Conservation (phyloP, 148 eudicot genomes). For the Rhododendron henanense region DNA sequence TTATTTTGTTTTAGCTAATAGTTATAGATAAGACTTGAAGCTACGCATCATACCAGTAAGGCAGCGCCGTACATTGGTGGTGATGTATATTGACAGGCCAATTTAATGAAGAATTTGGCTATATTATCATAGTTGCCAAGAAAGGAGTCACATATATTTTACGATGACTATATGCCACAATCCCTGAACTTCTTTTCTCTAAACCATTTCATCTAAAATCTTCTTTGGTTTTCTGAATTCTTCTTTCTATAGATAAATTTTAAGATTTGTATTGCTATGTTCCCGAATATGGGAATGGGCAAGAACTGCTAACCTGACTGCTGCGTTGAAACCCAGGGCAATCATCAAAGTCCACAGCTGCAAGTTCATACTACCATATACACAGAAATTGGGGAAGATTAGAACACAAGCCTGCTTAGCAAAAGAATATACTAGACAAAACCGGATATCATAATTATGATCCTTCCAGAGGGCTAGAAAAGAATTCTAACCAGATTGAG, state of each 20-base stretch:
- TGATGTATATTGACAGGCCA: neutral
- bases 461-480: neutral
- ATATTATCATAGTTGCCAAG: neutral
- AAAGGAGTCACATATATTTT: neutral
- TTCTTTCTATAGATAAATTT: neutral
- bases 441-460: neutral
- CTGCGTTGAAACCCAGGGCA: conserved; percentile 56
- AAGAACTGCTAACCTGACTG: conserved; percentile 32
- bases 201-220: neutral
- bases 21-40: neutral
- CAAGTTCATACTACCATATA: conserved; percentile 36
- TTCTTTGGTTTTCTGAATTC: neutral
- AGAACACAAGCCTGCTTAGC: neutral
- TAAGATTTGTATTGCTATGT: neutral
- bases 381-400: neutral
- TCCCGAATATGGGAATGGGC: neutral
- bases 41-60: neutral
- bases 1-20: neutral
- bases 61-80: neutral
- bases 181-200: neutral
- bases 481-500: conserved; percentile 41
- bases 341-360: conserved; percentile 53
- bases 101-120: neutral
- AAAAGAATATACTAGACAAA: neutral
- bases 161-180: neutral